Evolutionary conservation across 305 asterid genomes (phyloP).

Genomic region (Solanum chacoense): DNA sequence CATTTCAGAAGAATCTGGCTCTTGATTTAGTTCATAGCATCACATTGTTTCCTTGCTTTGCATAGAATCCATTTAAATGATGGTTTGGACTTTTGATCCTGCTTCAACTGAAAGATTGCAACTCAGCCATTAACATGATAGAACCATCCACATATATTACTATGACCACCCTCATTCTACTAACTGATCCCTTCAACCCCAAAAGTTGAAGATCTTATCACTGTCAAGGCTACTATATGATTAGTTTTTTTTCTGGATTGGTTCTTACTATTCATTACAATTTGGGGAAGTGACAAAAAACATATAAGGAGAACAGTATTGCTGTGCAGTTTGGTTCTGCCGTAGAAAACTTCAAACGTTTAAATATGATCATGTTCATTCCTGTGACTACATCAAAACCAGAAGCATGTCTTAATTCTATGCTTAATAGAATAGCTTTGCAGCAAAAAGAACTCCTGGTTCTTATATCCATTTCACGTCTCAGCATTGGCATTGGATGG

Average conservation of each 20-base stretch:
- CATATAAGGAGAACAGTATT: background rate
- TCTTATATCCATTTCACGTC: background rate
- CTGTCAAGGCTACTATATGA: background rate
- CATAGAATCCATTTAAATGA: background rate
- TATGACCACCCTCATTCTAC: background rate
- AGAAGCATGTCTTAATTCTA: background rate
- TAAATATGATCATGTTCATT: background rate
- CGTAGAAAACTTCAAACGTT: background rate
- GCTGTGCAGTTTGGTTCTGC: background rate
- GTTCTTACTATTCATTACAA: background rate
- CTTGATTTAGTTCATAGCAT: background rate
- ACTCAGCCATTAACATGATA: background rate
- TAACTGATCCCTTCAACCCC: background rate
- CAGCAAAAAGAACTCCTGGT: background rate
- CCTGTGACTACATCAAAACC: background rate
- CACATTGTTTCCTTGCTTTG: background rate
- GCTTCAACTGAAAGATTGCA: background rate
- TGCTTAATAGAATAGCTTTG: background rate
- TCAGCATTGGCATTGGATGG: background rate
- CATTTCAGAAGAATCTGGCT: background rate
- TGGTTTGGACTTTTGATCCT: background rate
- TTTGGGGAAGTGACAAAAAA: background rate
- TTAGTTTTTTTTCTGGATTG: background rate
- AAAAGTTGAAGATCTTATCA: background rate
- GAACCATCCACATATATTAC: background rate